Conservation (phyloP, 2,329 filamentous ascomycete species). For the Diaporthe aspalathi region DNA sequence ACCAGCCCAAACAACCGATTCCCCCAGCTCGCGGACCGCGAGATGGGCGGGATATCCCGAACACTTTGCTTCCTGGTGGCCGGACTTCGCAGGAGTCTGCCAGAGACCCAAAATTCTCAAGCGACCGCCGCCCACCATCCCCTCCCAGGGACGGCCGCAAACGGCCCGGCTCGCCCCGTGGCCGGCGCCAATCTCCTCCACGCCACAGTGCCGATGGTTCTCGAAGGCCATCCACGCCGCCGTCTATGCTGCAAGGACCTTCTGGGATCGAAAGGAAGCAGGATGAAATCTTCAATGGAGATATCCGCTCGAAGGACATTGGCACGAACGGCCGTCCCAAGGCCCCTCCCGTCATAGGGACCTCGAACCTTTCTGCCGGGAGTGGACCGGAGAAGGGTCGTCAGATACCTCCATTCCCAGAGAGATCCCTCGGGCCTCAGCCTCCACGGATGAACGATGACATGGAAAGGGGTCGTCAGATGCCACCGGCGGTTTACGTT, state of each 20-base stretch:
- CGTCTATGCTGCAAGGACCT: background rate
- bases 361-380: background rate
- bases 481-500: background rate
- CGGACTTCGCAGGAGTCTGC: background rate
- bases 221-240: background rate
- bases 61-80: background rate
- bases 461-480: background rate
- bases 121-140: conserved; percentile 2
- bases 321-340: background rate
- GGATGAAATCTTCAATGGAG: background rate
- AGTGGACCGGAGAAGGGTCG: background rate
- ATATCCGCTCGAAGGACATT: background rate
- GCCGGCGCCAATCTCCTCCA: background rate
- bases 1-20: background rate
- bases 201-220: background rate
- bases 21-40: background rate
- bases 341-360: background rate
- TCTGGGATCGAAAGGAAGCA: background rate
- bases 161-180: background rate
- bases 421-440: background rate
- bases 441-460: background rate
- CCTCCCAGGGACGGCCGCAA: background rate
- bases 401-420: background rate
- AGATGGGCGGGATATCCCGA: background rate
- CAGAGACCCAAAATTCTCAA: background rate